Evolutionary conservation across 768 basidiomycete genomes (phyloP), one percentile per base, ranked within the genome.

Genomic region (Pisolithus microcarpus): DNA sequence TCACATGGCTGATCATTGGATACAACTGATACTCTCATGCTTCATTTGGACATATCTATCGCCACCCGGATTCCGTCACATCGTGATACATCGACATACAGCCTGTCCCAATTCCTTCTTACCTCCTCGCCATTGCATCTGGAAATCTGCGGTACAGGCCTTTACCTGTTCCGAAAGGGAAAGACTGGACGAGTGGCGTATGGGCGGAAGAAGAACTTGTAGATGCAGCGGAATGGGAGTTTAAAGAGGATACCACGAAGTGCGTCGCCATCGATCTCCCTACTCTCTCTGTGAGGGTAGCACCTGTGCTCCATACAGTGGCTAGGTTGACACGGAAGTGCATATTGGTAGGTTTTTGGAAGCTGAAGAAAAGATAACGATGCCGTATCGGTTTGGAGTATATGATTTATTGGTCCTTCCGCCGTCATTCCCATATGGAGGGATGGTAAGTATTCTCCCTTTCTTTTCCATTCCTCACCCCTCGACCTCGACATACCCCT

Each of bases 201-300:
- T 97, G 94, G 94, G 82, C 91, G 1, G 92, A 97, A 68, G 92
- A 92, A 0, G 82, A 85, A 58, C 64, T 85, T 28, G 77, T 96
- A 52, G 83, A 91, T 0, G 76, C 73, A 2, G 81, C 85, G 0
- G 87, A 81, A 59, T 85, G 86, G 80, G 94, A 98, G 65, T 98
- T 98, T 61, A 81, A 77, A 53, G 82, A 87, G 54, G 91, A 96
- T 61, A 91, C 91, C 2, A 78, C 82, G 15, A 79, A 77, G 87
- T 91, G 42, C 38, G 4, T 55, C 39, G 4, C 39, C 18, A 9
- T 8, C 34, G 2, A 4, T 19, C 39, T 40, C 39, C 19, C 39
- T n/a, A 7, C 1, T 3, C 9, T 7, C 7, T 11, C n/a, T 30
- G 37, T 6, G 23, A 4, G 39, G 18, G 11, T 40, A 2, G 39